Conservation (phyloP, 345 rosid species). For the Syzygium aqueum region DNA sequence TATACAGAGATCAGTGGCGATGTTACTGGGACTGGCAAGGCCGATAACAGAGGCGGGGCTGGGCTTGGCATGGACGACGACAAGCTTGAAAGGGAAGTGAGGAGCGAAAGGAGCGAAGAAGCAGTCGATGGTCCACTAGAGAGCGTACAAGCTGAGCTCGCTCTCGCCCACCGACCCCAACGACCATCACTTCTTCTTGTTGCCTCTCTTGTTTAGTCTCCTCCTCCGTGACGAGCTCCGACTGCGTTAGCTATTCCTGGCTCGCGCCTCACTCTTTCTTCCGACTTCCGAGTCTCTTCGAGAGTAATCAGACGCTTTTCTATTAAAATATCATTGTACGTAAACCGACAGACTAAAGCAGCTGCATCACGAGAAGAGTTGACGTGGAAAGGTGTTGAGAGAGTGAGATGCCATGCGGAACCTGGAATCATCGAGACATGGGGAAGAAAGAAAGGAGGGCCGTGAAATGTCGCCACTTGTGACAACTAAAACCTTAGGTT, state of each 20-base stretch:
- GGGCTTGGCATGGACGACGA: conserved; percentile 36
- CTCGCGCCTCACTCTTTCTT: background rate
- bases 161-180: conserved; percentile 47
- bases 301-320: background rate
- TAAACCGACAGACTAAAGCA: background rate
- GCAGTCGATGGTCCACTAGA: conserved; percentile 41
- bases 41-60: conserved; percentile 19
- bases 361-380: background rate
- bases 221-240: background rate
- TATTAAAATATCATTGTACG: background rate
- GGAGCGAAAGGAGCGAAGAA: conserved; percentile 30
- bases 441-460: background rate
- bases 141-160: conserved; percentile 39
- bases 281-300: background rate
- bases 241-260: background rate
- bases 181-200: conserved; percentile 25
- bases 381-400: background rate
- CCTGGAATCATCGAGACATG: background rate
- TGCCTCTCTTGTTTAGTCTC: background rate
- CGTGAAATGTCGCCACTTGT: background rate
- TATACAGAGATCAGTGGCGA: background rate
- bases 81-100: conserved; percentile 29
- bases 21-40: conserved; percentile 27
- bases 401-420: background rate
- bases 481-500: background rate